phyloP scores from a whole-genome alignment of 2,329 filamentous ascomycete genomes.

The Annulohypoxylon truncatum region DNA sequence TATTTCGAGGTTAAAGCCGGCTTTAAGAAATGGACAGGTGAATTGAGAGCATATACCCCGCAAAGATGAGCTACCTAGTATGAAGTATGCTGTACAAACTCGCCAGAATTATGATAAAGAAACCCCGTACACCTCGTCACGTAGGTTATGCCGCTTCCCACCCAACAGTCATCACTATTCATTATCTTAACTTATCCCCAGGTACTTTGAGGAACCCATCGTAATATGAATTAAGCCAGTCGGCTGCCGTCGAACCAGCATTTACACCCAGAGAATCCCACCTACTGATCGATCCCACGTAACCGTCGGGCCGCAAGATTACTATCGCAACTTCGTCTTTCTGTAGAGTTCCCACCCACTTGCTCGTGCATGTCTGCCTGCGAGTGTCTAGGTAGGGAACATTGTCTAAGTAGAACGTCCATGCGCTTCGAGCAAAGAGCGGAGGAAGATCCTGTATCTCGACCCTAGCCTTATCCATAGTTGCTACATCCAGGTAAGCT shows the following conservation, averaged over 20 bases:
- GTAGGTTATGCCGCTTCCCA: conserved; percentile 20
- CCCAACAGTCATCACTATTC: not conserved
- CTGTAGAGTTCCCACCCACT: conserved; percentile 45
- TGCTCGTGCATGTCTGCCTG: conserved; percentile 42
- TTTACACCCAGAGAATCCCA: conserved; percentile 45
- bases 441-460: conserved; percentile 45
- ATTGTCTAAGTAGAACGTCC: conserved; percentile 48
- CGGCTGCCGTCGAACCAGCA: conserved; percentile 63
- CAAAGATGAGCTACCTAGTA: conserved; percentile 20
- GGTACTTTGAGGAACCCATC: conserved; percentile 65
- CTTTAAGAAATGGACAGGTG: conserved; percentile 18
- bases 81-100: conserved; percentile 35
- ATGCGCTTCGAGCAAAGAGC: conserved; percentile 43
- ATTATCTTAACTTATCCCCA: conserved; percentile 26
- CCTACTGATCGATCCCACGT: conserved; percentile 45
- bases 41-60: conserved; percentile 28
- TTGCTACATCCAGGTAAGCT: conserved; percentile 35
- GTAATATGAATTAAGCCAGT: conserved; percentile 67
- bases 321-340: conserved; percentile 42
- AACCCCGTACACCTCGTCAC: conserved; percentile 12
- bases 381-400: conserved; percentile 45
- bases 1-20: not conserved
- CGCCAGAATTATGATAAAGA: conserved; percentile 28
- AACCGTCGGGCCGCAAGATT: conserved; percentile 47
- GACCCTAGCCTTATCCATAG: conserved; percentile 44